Evolutionary conservation across 177 flowering plant genomes (phyloP), one percentile per base, ranked within the genome.

Genomic region (Vitis hybrid): DNA sequence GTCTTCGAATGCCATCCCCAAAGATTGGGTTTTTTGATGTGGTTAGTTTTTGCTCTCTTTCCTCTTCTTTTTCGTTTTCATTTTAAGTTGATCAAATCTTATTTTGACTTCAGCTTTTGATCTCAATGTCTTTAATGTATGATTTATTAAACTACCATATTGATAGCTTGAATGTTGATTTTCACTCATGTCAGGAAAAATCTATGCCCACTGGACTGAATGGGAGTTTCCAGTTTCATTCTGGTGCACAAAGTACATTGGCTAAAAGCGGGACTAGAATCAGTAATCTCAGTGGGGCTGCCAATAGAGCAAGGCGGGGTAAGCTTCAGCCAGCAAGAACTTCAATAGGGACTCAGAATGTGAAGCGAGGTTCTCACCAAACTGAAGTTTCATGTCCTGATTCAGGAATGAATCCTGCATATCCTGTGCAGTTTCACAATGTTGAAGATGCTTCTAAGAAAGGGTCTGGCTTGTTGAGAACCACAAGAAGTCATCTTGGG

Each of bases 1-100:
- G 83, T 38, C 80, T 83, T 22, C 71, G 85, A 52, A 57, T 74
- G 79, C 88, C 86, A 62, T 78, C 85, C 1, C 85, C 85, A 14
- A 83, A 83, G 70, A 70, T 81, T 63, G 88, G 86, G 12, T 80
- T 59, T 62, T 81, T 85, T 64, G 88, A 85, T 70, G 73, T 44
- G 82, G 86, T 85, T 14, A 80, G 83, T 76, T 53, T 44, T 54
- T 5, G 13, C 10, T 15, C 65, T 28, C 2, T 59, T 24, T 50
- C 9, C 3, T 53, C 38, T 51, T 52, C 28, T 15, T 52, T 44
- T 13, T 69, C 11, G 1, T 11, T 12, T 22, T 14, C 20, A 13
- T 47, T 17, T 11, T 4, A 11, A 2, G 22, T 62, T 38, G 9
- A 38, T 5, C 4, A 24, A 64, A 57, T 15, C n/a, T 33, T 20